phyloP scores from a whole-genome alignment of 768 basidiomycete genomes.

The Panus rudis region DNA sequence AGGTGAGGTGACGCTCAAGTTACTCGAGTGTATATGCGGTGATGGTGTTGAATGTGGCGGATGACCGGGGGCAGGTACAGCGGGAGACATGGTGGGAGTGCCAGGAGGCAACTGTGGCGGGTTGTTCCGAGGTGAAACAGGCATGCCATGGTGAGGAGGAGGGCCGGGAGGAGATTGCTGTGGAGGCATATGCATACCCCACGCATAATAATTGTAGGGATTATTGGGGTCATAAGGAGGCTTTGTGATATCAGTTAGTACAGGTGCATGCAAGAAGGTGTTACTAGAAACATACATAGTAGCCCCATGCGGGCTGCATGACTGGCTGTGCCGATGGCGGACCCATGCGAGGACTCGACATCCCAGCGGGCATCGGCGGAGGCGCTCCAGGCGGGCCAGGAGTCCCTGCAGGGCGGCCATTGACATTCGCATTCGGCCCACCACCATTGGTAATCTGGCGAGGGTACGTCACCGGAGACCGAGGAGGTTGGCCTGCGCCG shows the following conservation, averaged over 20 bases:
- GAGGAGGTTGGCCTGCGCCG: slow-evolving; percentile 29
- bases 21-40: slow-evolving; percentile 30
- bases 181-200: too few species aligned
- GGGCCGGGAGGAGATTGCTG: slow-evolving; percentile 5
- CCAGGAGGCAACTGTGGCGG: slow-evolving; percentile 48
- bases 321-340: slow-evolving; percentile 41
- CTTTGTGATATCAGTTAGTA: too few species aligned
- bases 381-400: slow-evolving; percentile 34
- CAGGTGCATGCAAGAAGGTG: too few species aligned
- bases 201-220: too few species aligned
- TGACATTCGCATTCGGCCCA: slow-evolving; percentile 41
- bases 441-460: slow-evolving; percentile 60
- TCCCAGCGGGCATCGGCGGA: slow-evolving; percentile 36
- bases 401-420: slow-evolving; percentile 36
- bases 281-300: slow-evolving; percentile 54
- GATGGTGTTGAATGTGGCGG: slow-evolving; percentile 45
- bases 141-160: slow-evolving; percentile 35
- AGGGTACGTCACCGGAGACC: slow-evolving; percentile 61
- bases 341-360: slow-evolving; percentile 63
- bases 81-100: slow-evolving; percentile 63
- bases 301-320: slow-evolving; percentile 34
- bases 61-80: slow-evolving; percentile 40
- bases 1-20: slow-evolving; percentile 54
- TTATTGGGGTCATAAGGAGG: too few species aligned
- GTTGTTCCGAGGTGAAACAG: slow-evolving; percentile 64